Base-by-base conservation (phyloP, 805 yeast genomes). In the Lachancea sp. region DNA sequence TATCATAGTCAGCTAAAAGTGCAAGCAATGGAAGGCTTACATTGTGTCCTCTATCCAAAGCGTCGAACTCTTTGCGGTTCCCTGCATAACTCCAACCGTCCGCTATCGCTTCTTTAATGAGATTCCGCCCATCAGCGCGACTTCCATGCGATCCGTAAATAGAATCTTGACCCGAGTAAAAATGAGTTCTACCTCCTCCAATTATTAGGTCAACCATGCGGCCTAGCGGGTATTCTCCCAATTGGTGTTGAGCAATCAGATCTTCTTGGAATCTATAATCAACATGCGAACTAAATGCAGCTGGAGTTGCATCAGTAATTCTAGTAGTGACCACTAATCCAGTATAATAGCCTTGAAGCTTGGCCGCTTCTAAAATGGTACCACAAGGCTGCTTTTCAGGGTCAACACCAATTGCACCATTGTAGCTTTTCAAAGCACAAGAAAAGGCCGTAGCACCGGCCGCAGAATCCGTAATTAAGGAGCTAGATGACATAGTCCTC, bases 391-490 rank as follows among this genome's bases (percentile, higher is more conserved):
- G 50, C 35, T 72, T 68, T 23, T 69, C 63, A 1, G 86, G 77
- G 45, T 74, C 73, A 12, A 89, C 95, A n/a, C 87, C 95, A 58
- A 89, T 83, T 9, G 95, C 96, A 12, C 94, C 92, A 59, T 89
- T 89, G 64, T 85, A 87, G 4, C 88, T 68, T 66, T 89, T 89
- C 52, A 78, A 55, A 5, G 79, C 90, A 61, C 96, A 86, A 0
- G 95, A 71, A 55, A 88, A 89, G 1, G 95, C 96, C 11, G 96
- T 87, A 12, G 96, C 97, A 12, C 96, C 97, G 2, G 97, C 97
- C 8, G 97, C 97, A 21, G 95, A 84, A 60, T 89, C 97, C 0
- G 97, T 89, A 45, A 89, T 76, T 52, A 84, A 68, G 1, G 95
- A 83, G 47, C 71, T 68, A 19, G 77, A 75, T 13, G 95, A 83